Evolutionary conservation across 306 rosid species (phyloP).

Genomic region (Canavalia ensiformis): DNA sequence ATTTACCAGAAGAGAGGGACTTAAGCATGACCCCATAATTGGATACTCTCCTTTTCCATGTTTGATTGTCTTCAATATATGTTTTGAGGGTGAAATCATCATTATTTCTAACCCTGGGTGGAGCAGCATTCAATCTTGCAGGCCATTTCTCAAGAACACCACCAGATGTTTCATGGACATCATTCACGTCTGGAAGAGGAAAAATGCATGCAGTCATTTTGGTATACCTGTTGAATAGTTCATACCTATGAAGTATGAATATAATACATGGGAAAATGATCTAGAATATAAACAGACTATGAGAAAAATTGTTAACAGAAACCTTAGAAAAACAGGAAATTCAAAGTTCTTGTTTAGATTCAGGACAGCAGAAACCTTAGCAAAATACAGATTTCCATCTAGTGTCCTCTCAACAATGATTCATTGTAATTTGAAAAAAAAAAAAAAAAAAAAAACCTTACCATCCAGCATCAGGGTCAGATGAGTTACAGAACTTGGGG

Average conservation of each 20-base stretch:
- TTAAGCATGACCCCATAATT: conserved; percentile 50
- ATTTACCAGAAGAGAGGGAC: conserved; percentile 56
- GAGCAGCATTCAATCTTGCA: conserved; percentile 47
- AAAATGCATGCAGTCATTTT: conserved; percentile 66
- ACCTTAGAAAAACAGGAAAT: conserved; percentile 10
- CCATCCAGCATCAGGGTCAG: conserved; percentile 65
- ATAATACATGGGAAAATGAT: conserved; percentile 20
- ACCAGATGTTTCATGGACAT: conserved; percentile 49
- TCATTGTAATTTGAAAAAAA: background rate
- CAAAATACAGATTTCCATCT: background rate
- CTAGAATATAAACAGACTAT: background rate
- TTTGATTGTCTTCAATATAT: conserved; percentile 50
- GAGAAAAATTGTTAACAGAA: background rate
- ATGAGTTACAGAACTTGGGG: conserved; percentile 54
- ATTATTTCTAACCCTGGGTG: conserved; percentile 57
- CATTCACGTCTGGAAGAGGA: conserved; percentile 61
- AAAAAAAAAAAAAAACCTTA: conserved; percentile 46
- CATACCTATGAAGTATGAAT: conserved; percentile 19
- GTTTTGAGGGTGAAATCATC: conserved; percentile 32
- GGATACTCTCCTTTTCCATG: conserved; percentile 58
- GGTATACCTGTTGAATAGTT: conserved; percentile 62
- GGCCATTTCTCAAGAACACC: conserved; percentile 66
- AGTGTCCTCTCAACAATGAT: background rate
- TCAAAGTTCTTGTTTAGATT: background rate
- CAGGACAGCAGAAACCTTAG: background rate